Evolutionary conservation across 495 filamentous ascomycete species (phyloP).

Genomic region (Aspergillus nanangensis): DNA sequence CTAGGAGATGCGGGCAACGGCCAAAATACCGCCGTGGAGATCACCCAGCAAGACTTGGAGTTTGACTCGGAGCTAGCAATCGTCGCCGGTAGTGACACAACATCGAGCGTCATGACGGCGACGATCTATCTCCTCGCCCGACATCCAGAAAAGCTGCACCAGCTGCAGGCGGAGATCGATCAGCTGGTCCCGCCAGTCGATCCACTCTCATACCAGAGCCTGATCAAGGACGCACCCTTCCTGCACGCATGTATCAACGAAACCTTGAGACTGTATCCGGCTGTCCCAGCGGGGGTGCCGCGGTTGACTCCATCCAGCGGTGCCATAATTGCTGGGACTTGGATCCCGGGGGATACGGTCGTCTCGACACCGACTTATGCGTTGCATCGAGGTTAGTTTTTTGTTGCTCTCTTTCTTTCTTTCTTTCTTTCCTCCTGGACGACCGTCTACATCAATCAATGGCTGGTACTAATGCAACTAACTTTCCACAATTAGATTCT

Average conservation of each 20-base stretch:
- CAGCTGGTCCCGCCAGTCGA: neutral
- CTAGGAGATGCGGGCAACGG: neutral
- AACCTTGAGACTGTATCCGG: conserved; percentile 28
- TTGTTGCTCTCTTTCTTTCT: neutral
- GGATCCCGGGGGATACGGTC: conserved; percentile 18
- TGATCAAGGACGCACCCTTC: conserved; percentile 10
- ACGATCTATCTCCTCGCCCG: conserved; percentile 33
- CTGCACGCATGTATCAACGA: conserved; percentile 35
- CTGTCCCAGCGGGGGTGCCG: conserved; percentile 13
- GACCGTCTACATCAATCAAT: no score
- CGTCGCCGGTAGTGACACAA: conserved; percentile 25
- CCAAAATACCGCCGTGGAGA: neutral
- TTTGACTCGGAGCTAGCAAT: conserved; percentile 3
- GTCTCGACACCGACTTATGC: conserved; percentile 15
- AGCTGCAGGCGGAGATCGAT: conserved; percentile 16
- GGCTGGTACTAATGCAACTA: no score
- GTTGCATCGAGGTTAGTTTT: conserved; percentile 11
- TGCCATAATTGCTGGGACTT: conserved; percentile 15
- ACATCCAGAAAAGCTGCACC: conserved; percentile 14
- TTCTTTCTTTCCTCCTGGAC: no score
- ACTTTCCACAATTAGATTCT: neutral
- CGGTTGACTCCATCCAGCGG: conserved; percentile 21
- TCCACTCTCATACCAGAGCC: neutral
- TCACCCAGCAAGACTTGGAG: neutral
- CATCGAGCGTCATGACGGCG: conserved; percentile 18